A percentile compares a stretch with the other conserved stretches of the same genome.
Evolutionary conservation across 805 yeast species (phyloP).

Genomic region (Candida patagonica): DNA sequence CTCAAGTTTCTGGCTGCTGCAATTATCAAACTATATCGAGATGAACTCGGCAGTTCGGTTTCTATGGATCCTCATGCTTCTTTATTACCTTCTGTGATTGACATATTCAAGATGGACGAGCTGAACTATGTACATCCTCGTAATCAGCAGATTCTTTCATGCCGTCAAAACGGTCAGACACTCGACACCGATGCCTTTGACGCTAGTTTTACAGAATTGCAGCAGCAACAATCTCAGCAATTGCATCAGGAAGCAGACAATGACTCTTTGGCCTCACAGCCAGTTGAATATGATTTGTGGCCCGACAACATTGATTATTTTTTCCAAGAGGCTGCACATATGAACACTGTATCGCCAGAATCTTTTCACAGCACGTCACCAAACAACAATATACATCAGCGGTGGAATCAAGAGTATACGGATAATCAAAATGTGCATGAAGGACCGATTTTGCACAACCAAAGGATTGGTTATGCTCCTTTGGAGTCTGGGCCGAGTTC

Average conservation of each 20-base stretch:
- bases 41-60: conserved; percentile 14
- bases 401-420: conserved; percentile 6
- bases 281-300: conserved; percentile 4
- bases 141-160: not conserved
- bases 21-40: conserved; percentile 42
- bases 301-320: conserved; percentile 20
- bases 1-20: conserved; percentile 67
- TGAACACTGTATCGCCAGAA: conserved; percentile 6
- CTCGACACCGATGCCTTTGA: not conserved
- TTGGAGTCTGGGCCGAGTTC: not conserved
- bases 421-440: not conserved
- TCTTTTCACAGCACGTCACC: conserved; percentile 4
- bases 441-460: not conserved
- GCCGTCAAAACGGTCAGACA: not conserved
- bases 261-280: not conserved
- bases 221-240: not conserved
- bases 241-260: not conserved
- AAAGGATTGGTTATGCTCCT: not conserved
- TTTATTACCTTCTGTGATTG: not conserved
- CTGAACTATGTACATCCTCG: conserved; percentile 3
- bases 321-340: conserved; percentile 20
- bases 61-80: not conserved
- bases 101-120: not conserved
- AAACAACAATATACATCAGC: not conserved
- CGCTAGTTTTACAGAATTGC: too few species aligned